Conservation (phyloP, 306 rosid genomes). For the Glycine latifolia region DNA sequence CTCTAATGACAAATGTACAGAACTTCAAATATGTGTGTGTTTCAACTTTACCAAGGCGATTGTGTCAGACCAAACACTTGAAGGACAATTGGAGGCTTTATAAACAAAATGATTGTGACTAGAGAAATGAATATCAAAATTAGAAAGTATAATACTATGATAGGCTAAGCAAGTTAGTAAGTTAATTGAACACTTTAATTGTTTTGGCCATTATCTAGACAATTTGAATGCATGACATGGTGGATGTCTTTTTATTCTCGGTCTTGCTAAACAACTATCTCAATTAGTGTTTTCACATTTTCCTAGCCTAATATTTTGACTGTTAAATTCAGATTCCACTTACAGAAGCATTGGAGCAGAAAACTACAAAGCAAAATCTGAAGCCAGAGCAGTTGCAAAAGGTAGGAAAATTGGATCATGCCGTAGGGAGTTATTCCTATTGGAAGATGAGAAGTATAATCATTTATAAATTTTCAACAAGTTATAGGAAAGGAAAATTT, state of each 20-base stretch:
- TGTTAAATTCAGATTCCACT: slow-evolving; percentile 17
- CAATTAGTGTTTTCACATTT: not conserved
- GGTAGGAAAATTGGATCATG: too few relatives aligned
- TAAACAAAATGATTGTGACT: not conserved
- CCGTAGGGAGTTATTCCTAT: slow-evolving; percentile 69
- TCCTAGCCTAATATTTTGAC: not conserved
- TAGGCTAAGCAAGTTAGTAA: not conserved
- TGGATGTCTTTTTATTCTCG: not conserved
- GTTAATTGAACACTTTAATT: not conserved
- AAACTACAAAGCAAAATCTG: too few relatives aligned
- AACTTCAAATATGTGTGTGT: not conserved
- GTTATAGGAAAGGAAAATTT: too few relatives aligned
- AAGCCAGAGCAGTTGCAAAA: too few relatives aligned
- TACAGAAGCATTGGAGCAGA: too few relatives aligned
- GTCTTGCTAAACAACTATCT: not conserved
- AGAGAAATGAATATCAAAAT: not conserved
- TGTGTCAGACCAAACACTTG: not conserved
- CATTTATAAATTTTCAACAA: too few relatives aligned
- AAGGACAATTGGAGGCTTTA: not conserved
- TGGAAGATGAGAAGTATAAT: too few relatives aligned
- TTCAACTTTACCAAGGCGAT: not conserved
- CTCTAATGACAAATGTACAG: not conserved
- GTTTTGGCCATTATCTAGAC: not conserved
- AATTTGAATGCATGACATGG: not conserved
- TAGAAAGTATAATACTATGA: not conserved